Evolutionary conservation across 148 eudicot species (phyloP).

Genomic region (Silene conica): DNA sequence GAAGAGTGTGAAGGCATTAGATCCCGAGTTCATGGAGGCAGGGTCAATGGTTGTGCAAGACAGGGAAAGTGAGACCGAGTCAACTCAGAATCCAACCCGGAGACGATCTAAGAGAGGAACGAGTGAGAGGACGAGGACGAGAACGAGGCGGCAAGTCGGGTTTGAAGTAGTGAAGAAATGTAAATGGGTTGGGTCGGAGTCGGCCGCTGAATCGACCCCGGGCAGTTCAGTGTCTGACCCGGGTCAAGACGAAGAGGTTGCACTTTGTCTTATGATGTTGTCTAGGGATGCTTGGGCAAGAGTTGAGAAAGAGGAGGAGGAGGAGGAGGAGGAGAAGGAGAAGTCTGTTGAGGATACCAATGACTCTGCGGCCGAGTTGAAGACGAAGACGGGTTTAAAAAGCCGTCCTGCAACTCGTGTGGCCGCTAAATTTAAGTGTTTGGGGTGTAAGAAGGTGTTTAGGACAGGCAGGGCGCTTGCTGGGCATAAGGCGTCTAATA

Average conservation of each 20-base stretch:
- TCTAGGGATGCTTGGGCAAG: slow-evolving; percentile 56
- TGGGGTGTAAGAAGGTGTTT: slow-evolving; percentile 10
- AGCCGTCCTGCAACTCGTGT: not conserved
- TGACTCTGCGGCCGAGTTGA: not conserved
- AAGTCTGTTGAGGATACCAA: not conserved
- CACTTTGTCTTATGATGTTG: slow-evolving; percentile 66
- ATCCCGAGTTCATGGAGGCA: slow-evolving; percentile 35
- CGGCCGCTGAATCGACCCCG: slow-evolving; percentile 31
- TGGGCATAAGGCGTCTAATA: slow-evolving; percentile 37
- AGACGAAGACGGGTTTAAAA: not conserved
- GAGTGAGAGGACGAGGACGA: not conserved
- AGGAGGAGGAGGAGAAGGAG: not conserved
- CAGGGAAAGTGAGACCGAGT: slow-evolving; percentile 53
- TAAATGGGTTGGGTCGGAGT: slow-evolving; percentile 26
- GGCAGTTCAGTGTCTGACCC: slow-evolving; percentile 37
- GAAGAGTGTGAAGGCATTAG: slow-evolving; percentile 31
- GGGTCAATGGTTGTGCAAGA: slow-evolving; percentile 17
- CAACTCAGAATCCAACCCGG: slow-evolving; percentile 25
- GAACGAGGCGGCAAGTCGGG: not conserved
- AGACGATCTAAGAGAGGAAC: slow-evolving; percentile 18
- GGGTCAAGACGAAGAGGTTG: slow-evolving; percentile 48
- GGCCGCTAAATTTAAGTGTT: not conserved
- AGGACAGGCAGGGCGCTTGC: slow-evolving; percentile 30
- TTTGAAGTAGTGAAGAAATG: not conserved
- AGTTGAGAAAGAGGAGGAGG: not conserved